Base-by-base conservation (phyloP, 2,329 filamentous ascomycete genomes). In the Penicillium sp. region DNA sequence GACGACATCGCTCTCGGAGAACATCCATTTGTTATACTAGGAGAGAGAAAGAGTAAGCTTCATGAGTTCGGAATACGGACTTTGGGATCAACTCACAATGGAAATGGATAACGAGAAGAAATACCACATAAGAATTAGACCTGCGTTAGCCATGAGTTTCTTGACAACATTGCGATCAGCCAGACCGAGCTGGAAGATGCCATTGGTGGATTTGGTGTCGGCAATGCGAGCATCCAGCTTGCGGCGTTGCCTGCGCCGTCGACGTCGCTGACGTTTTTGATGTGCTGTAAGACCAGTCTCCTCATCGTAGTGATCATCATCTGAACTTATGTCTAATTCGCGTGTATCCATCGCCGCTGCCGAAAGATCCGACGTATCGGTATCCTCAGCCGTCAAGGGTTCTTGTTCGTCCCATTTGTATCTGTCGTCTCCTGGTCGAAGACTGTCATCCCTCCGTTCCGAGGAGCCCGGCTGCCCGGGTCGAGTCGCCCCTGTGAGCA, bases 1-100 rank as follows among this genome's bases (percentile, higher is more conserved):
- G 75, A 97, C 89, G 65, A 96, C 85, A 64, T 89, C 86, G 64
- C 89, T 84, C 60, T 88, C 84, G 69, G 90, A 90, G 77, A 99
- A 98, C 93, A 99, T 98, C 95, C 95, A 98, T 79, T 97, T 98
- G 83, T 99, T 99, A 82, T 98, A 99, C 89, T 95, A 66, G 37
- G 39, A 21, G 22, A 35, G 13, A 43, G 27, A 35, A 16, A 9
- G 14, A 16, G 21, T 46, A 46, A 46, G 50, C 31, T 26, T 35
- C n/a, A 26, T 19, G 19, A 5, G 3, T n/a, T 19, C 3, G n/a
- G 26, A n/a, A 46, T n/a, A 37, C 19, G 29, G 14, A 31, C 19
- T 11, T n/a, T 27, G 24, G 43, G 21, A 39, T 33, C 19, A 27
- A 80, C 89, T 79, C 82, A 93, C 90, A 67, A 97, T 83, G 60